Base-by-base conservation (phyloP, 768 basidiomycete genomes). In the Boletus insuetus region DNA sequence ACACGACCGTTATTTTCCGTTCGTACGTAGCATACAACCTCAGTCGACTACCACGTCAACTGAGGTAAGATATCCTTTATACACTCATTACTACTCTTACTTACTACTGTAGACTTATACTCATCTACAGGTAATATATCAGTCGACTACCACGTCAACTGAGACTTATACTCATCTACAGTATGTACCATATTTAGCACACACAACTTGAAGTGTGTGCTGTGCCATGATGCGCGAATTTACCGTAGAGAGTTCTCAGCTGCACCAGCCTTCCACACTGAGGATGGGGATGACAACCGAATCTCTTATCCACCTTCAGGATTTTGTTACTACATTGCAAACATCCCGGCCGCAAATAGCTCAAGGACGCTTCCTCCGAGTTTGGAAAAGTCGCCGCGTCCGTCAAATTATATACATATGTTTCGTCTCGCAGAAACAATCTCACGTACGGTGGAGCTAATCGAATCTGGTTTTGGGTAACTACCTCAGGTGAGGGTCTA, bases 341-440 rank as follows among this genome's bases (percentile, higher is more conserved):
- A 84, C 58, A n/a, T 85, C 17, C 80, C 82, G 38, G 74, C 73
- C 2, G 77, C 74, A 66, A 64, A 20, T 73, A 82, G 42, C 46
- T 85, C 12, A 53, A 66, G 39, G 72, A 75, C 5, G 69, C 72
- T 17, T 79, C 83, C 59, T 65, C 61, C 20, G 64, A 71, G 26
- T 82, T 77, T 60, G 83, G 82, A 8, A 54, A 67, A 20, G 56
- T 84, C 39, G 53, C 53, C 39, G 53, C 53, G 37, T 58, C 53
- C 14, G 60, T 83, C 41, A 67, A 66, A 37, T 44, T 84, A 41
- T 64, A 82, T 81, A 41, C 64, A 82, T 81, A 55, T 41, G 81
- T 75, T 14, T 41, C 46, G 24, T 22, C 46, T 22, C 19, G 31
- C 16, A 35, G 16, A 24, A 43, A 38, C 26, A 32, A 26, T 9